Evolutionary conservation across 768 basidiomycete genomes (phyloP).

Genomic region (Piloderma croceum): DNA sequence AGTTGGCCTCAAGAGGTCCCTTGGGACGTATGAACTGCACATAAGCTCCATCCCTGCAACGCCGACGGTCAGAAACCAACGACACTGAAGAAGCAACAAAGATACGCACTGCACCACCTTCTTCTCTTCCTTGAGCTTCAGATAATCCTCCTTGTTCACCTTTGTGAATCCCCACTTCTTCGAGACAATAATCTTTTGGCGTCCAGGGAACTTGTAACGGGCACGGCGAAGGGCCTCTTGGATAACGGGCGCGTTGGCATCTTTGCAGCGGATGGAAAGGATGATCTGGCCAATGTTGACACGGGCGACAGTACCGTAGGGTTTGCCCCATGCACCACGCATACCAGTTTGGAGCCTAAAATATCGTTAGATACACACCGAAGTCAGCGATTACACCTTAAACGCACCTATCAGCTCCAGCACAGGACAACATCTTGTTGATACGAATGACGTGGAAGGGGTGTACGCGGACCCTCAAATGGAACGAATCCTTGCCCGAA

Average conservation of each 20-base stretch:
- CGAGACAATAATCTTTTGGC: constrained; percentile 94
- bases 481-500: constrained; percentile 98
- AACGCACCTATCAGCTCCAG: constrained; percentile 90
- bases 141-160: constrained; percentile 84
- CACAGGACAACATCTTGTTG: constrained; percentile 99
- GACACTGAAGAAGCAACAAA: constrained; percentile 1
- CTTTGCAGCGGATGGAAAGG: constrained; percentile 87
- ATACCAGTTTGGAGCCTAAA: constrained; percentile 88
- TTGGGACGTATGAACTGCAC: constrained; percentile 89
- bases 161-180: constrained; percentile 99
- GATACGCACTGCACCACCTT: constrained; percentile 75
- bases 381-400: not conserved
- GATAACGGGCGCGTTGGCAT: constrained; percentile 78
- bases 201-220: constrained; percentile 99
- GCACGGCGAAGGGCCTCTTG: constrained; percentile 96
- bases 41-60: constrained; percentile 85
- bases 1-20: constrained; percentile 80
- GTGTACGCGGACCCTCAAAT: constrained; percentile 93
- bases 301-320: constrained; percentile 92
- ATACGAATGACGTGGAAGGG: constrained; percentile 98
- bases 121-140: constrained; percentile 85
- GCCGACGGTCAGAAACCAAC: constrained; percentile 3
- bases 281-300: constrained; percentile 98
- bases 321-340: constrained; percentile 99
- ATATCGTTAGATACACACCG: not conserved